Conservation (phyloP, 163 green algal species). For the Volvox carteri region DNA sequence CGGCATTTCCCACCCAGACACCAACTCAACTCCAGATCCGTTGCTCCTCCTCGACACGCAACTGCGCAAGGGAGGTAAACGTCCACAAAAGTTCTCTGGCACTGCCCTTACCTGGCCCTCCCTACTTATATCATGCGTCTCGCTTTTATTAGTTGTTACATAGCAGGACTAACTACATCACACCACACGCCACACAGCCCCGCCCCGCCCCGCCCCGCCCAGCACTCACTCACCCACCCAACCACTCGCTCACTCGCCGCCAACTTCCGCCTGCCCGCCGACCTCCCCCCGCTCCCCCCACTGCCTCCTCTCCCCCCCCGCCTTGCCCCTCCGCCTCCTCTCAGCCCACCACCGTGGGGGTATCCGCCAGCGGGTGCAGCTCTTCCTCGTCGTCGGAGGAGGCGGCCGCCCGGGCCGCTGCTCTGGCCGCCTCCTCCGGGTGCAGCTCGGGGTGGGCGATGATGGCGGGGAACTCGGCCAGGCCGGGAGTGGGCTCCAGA, state of each 20-base stretch:
- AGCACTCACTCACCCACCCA: background rate
- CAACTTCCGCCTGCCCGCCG: background rate
- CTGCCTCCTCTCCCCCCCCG: background rate
- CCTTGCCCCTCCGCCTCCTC: background rate
- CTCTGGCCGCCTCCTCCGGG: background rate
- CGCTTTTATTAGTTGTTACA: too few relatives aligned
- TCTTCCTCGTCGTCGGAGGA: background rate
- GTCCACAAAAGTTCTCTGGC: too few relatives aligned
- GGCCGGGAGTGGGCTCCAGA: conserved; percentile 32
- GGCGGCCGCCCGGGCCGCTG: background rate
- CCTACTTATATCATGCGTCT: too few relatives aligned
- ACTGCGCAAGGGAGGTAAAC: too few relatives aligned
- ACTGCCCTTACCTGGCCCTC: too few relatives aligned
- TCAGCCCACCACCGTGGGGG: conserved; percentile 37
- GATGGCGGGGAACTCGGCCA: conserved; percentile 52
- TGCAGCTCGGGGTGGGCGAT: conserved; percentile 46
- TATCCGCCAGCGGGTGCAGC: conserved; percentile 44
- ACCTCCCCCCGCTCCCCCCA: background rate
- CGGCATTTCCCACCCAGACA: too few relatives aligned
- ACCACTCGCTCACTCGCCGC: background rate
- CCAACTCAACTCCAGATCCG: too few relatives aligned
- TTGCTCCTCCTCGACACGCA: too few relatives aligned
- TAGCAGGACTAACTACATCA: too few relatives aligned
- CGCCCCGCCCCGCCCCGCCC: too few relatives aligned
- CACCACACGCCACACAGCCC: background rate